Base-by-base conservation (phyloP, 768 basidiomycete genomes). In the Rhizopogon roseolus region DNA sequence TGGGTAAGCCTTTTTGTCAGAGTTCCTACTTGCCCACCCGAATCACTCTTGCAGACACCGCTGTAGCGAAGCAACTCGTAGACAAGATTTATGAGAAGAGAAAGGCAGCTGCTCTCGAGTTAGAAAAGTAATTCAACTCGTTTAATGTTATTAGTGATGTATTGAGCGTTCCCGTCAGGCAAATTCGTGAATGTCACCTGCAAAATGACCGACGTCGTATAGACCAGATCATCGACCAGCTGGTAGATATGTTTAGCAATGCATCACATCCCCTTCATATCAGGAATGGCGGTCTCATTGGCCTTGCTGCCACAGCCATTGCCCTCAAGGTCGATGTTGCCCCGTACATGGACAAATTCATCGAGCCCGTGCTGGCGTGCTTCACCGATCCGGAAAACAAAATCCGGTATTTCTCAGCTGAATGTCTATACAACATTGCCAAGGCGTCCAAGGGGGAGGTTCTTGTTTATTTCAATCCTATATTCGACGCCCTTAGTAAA, bases 391-490 rank as follows among this genome's bases (percentile, higher is more conserved):
- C 88, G 2, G 96, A 98, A 76, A 93, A 91, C 71, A 81, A 93
- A 65, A 93, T 98, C 56, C 84, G 93, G 41, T 99, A 98, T 73
- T 98, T 97, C 75, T 96, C 96, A 5, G 95, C 93, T 25, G 97
- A 99, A 67, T 96, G 94, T 64, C 73, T 99, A 58, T 99, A 99
- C 75, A 99, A 99, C 72, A 95, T 99, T 58, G 92, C 90, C 27
- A 93, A 95, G 70, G 95, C 97, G 14, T 96, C 94, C 32, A 96
- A 97, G 63, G 97, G 96, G 38, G 96, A 98, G 69, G 87, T 98
- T 32, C 74, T 99, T 54, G 84, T 98, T 13, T 97, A 95, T 67
- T 99, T 98, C 75, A 99, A 99, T 65, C 93, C 95, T 54, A 93
- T 98, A 52, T 99, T 99, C 62, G 97, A 98, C 71, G 89, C 94